Evolutionary conservation across 192 early-diverging fungal genomes (phyloP).

Genomic region (Coemansia sp.): DNA sequence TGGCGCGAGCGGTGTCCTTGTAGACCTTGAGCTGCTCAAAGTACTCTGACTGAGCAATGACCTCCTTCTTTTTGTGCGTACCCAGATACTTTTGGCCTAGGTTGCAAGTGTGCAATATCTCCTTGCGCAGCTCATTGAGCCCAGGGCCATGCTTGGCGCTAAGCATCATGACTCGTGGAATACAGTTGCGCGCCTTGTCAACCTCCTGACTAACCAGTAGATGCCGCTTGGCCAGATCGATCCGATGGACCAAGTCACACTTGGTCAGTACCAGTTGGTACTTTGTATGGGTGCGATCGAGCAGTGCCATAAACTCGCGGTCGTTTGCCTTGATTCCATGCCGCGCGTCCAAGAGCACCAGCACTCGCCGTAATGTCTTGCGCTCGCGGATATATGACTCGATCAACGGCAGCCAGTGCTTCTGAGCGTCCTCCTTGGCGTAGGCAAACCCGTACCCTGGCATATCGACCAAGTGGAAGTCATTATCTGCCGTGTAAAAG

Average conservation of each 20-base stretch:
- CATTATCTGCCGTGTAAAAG: conserved; percentile 65
- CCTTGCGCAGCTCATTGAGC: conserved; percentile 69
- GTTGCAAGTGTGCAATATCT: conserved; percentile 59
- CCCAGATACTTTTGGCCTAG: conserved; percentile 52
- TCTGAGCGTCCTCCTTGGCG: conserved; percentile 60
- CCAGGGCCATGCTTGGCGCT: conserved; percentile 60
- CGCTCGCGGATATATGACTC: conserved; percentile 63
- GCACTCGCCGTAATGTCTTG: conserved; percentile 60
- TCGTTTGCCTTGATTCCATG: conserved; percentile 62
- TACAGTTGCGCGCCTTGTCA: conserved; percentile 33
- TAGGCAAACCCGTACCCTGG: conserved; percentile 83
- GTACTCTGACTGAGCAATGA: conserved; percentile 42
- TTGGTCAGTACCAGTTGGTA: conserved; percentile 63
- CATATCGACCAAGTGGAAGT: conserved; percentile 75
- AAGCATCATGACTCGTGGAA: conserved; percentile 60
- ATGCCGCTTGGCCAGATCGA: conserved; percentile 63
- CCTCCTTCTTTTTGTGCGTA: conserved; percentile 41
- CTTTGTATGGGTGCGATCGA: conserved; percentile 39
- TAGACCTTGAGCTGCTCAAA: conserved; percentile 42
- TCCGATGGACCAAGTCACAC: conserved; percentile 66
- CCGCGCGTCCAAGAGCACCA: conserved; percentile 75
- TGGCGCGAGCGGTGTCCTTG: conserved; percentile 38
- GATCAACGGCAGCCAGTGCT: conserved; percentile 65
- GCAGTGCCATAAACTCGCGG: conserved; percentile 44
- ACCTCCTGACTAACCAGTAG: conserved; percentile 54